These are phyloP conservation scores for Ceratocystis ficicola DNA, from an alignment of 2,329 filamentous ascomycete genomes.

Conservation along the genomic window DNA sequence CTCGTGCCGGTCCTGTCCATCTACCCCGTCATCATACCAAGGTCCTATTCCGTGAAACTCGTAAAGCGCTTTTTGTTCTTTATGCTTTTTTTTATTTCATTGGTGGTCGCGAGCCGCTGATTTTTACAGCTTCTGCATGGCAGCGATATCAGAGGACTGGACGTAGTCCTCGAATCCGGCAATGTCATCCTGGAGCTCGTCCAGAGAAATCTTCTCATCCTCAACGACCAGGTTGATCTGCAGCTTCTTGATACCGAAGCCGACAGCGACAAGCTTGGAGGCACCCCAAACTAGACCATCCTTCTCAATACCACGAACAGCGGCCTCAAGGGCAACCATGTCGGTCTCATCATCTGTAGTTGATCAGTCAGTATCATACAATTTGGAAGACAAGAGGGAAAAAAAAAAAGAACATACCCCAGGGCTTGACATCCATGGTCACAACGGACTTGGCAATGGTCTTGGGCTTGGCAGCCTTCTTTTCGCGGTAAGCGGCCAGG, in stretches of 20 bases:
- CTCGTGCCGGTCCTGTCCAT: slow-evolving; percentile 12
- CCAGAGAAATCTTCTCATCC: slow-evolving; percentile 58
- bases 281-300: slow-evolving; percentile 95
- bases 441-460: slow-evolving; percentile 89
- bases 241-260: slow-evolving; percentile 97
- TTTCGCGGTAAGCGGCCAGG: slow-evolving; percentile 85
- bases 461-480: slow-evolving; percentile 93
- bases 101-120: slow-evolving; percentile 21
- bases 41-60: slow-evolving; percentile 3
- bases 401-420: slow-evolving; percentile 60
- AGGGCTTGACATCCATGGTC: slow-evolving; percentile 94
- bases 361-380: slow-evolving; percentile 25
- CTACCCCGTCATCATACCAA: slow-evolving; percentile 4
- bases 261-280: slow-evolving; percentile 77
- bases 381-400: background rate
- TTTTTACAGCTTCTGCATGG: slow-evolving; percentile 95
- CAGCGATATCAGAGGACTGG: slow-evolving; percentile 81
- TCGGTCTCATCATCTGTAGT: slow-evolving; percentile 76
- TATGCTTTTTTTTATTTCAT: slow-evolving; percentile 20
- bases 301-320: slow-evolving; percentile 73
- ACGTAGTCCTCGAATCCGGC: slow-evolving; percentile 80
- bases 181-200: slow-evolving; percentile 80
- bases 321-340: slow-evolving; percentile 67
- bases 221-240: slow-evolving; percentile 97
- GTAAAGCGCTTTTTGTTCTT: slow-evolving; percentile 21